A percentile compares a stretch with the other conserved stretches of the same genome.
Evolutionary conservation across 352 stramenopile genomes (phyloP).

Genomic region (Globisporangium takayamanum): DNA sequence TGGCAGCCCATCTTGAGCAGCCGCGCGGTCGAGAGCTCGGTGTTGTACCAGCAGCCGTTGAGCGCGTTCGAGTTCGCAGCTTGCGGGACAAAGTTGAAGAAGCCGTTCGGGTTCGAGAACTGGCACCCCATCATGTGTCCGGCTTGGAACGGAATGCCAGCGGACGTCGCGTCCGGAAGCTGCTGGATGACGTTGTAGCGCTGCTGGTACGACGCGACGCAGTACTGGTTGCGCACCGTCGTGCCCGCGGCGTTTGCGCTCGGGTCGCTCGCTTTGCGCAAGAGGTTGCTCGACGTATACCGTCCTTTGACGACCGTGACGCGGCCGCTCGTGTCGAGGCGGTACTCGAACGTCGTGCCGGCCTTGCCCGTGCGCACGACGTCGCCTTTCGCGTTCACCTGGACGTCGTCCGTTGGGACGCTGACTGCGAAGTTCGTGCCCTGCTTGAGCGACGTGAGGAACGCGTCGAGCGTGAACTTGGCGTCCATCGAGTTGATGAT

Average conservation of each 20-base stretch:
- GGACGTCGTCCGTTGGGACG: slow-evolving; percentile 22
- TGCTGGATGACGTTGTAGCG: slow-evolving; percentile 27
- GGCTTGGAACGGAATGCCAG: slow-evolving; percentile 21
- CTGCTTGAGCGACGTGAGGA: slow-evolving; percentile 15
- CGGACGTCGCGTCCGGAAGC: slow-evolving; percentile 19
- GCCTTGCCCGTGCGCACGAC: slow-evolving; percentile 20
- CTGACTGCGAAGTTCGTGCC: slow-evolving; percentile 7
- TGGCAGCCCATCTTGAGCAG: slow-evolving; percentile 32
- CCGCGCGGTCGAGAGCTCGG: slow-evolving; percentile 20
- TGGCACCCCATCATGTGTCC: slow-evolving; percentile 27
- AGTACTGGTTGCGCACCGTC: slow-evolving; percentile 28
- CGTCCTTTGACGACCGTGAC: slow-evolving; percentile 9
- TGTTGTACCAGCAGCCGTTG: slow-evolving; percentile 36
- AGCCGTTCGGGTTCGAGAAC: slow-evolving; percentile 30
- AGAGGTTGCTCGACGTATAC: slow-evolving; percentile 23
- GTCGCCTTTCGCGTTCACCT: slow-evolving; percentile 20
- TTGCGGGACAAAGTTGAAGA: slow-evolving; percentile 35
- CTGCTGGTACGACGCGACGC: slow-evolving; percentile 22
- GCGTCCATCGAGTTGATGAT: slow-evolving; percentile 36
- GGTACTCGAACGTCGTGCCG: slow-evolving; percentile 21
- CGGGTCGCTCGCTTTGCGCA: slow-evolving; percentile 18
- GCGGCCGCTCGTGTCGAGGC: slow-evolving; percentile 19
- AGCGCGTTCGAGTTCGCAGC: slow-evolving; percentile 25
- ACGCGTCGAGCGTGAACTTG: slow-evolving; percentile 20
- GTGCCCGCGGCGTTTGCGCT: slow-evolving; percentile 16